Conservation (phyloP, 441 rosid genomes). For the Bocquillonia castaneifolia region DNA sequence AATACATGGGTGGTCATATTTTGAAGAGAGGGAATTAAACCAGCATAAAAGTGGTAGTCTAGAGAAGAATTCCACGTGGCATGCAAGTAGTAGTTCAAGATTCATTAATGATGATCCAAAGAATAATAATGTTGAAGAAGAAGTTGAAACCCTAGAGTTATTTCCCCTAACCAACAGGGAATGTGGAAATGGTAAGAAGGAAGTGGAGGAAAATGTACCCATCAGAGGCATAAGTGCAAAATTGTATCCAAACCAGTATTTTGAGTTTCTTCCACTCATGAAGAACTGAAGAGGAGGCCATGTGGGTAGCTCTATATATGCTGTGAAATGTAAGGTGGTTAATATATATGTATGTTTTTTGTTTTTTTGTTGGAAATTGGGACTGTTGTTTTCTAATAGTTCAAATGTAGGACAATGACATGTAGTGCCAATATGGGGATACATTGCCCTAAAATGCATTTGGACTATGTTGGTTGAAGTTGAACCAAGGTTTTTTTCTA, state of each 20-base stretch:
- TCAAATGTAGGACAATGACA: constrained; percentile 37
- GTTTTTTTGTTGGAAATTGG: constrained; percentile 42
- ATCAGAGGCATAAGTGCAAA: constrained; percentile 31
- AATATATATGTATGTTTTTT: constrained; percentile 32
- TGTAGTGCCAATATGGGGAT: constrained; percentile 22
- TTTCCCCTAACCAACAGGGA: constrained; percentile 44
- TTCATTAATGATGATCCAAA: neutral
- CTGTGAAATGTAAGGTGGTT: constrained; percentile 19
- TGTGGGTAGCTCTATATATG: too few relatives aligned
- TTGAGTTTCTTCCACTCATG: constrained; percentile 67
- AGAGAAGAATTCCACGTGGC: constrained; percentile 30
- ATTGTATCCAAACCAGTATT: constrained; percentile 38
- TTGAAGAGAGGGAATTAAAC: constrained; percentile 28
- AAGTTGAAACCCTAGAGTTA: constrained; percentile 47
- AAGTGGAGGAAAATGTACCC: constrained; percentile 20
- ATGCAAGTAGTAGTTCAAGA: neutral
- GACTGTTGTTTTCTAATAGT: constrained; percentile 32
- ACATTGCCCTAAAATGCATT: constrained; percentile 34
- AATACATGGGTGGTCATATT: constrained; percentile 25
- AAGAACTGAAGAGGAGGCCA: constrained; percentile 40
- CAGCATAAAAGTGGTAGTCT: constrained; percentile 14
- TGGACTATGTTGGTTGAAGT: constrained; percentile 50
- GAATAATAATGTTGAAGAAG: constrained; percentile 15
- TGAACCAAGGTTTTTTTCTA: constrained; percentile 16
- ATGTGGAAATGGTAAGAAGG: constrained; percentile 17